phyloP scores from a whole-genome alignment of 768 basidiomycete species.

The Tephrocybe sp. region DNA sequence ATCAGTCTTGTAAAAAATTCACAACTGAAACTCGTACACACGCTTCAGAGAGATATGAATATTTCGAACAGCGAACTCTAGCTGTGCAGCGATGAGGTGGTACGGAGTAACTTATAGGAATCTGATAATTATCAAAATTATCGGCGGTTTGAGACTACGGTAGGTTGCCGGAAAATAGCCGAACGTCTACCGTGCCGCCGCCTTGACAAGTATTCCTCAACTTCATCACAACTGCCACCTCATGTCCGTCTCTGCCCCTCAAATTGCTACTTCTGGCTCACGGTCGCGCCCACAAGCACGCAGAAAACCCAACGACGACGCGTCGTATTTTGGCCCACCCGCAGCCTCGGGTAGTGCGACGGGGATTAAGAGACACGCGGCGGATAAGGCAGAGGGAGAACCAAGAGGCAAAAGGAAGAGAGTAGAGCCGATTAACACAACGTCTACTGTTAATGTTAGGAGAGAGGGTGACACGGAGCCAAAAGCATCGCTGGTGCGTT shows the following conservation, averaged over 20 bases:
- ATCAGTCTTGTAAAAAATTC: not conserved
- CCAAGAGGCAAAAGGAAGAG: conserved; percentile 74
- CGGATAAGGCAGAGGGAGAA: conserved; percentile 72
- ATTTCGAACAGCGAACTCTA: not conserved
- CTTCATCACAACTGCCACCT: conserved; percentile 13
- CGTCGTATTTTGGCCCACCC: conserved; percentile 65
- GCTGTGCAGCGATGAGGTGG: not conserved
- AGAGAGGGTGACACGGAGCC: conserved; percentile 40
- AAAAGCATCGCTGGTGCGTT: conserved; percentile 43
- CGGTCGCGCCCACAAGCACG: conserved; percentile 65
- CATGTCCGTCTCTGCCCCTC: conserved; percentile 35
- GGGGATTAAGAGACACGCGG: conserved; percentile 64
- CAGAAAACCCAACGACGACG: conserved; percentile 66
- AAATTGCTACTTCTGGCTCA: conserved; percentile 41
- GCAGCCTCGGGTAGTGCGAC: conserved; percentile 36
- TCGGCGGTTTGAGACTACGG: not conserved
- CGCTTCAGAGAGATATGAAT: not conserved
- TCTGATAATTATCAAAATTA: conserved; percentile 11
- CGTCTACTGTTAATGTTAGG: conserved; percentile 25
- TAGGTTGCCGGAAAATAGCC: conserved; percentile 17
- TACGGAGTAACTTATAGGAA: conserved; percentile 10
- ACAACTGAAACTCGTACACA: not conserved
- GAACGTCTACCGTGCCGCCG: not conserved
- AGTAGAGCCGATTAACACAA: conserved; percentile 41
- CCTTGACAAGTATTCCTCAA: conserved; percentile 9